phyloP scores from a whole-genome alignment of 2,329 filamentous ascomycete species.

The Thermothelomyces thermophilus region DNA sequence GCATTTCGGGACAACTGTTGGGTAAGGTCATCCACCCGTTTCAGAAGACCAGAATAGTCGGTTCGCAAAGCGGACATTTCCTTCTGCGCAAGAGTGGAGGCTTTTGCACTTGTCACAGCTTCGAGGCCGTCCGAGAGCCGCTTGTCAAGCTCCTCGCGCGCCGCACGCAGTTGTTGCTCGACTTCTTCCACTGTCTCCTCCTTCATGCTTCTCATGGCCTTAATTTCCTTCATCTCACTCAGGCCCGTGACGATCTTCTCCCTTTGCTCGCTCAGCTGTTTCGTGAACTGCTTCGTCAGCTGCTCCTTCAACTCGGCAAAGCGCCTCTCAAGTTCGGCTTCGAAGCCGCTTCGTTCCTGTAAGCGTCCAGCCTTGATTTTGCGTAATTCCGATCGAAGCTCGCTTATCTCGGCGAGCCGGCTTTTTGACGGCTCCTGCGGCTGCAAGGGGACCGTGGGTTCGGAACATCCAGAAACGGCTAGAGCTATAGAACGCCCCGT shows the following conservation, averaged over 20 bases:
- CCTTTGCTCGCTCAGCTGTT: neutral
- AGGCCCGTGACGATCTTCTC: neutral
- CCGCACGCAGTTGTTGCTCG: neutral
- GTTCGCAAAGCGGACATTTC: constrained; percentile 1
- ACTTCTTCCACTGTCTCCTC: neutral
- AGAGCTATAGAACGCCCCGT: neutral
- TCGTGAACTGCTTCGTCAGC: neutral
- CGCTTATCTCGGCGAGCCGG: constrained; percentile 2
- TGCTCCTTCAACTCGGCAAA: neutral
- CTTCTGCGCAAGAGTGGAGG: neutral
- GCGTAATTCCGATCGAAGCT: constrained; percentile 3
- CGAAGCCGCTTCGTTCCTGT: neutral
- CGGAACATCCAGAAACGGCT: neutral
- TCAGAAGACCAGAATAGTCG: neutral
- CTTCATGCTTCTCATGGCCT: neutral
- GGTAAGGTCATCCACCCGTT: constrained; percentile 4
- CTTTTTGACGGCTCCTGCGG: neutral
- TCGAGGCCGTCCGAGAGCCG: neutral
- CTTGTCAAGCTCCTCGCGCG: constrained; percentile 5
- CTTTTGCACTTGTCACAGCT: neutral
- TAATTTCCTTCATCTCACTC: neutral
- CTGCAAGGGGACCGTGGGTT: neutral
- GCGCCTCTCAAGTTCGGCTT: neutral
- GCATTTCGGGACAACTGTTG: neutral
- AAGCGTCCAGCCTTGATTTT: neutral